A percentile compares a stretch with the other conserved stretches of the same genome.
These are phyloP conservation scores for Agrostemma githago DNA, from an alignment of 148 eudicot species.

Conservation along the genomic window DNA sequence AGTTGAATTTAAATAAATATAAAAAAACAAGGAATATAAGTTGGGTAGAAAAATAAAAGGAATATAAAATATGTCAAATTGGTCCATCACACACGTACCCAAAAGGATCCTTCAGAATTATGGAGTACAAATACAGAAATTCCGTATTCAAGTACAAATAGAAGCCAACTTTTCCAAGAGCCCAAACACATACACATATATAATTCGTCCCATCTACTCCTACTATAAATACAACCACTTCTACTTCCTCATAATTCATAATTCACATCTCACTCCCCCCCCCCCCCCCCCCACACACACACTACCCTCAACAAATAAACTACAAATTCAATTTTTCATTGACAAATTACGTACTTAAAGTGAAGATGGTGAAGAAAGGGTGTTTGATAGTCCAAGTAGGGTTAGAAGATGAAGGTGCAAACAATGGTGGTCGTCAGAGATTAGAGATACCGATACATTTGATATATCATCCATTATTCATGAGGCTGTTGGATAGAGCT, in stretches of 20 bases:
- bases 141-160: constrained; percentile 5
- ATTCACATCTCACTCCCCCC: not conserved
- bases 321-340: too few relatives aligned
- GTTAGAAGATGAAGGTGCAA: constrained; percentile 23
- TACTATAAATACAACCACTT: constrained; percentile 1
- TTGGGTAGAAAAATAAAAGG: too few relatives aligned
- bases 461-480: constrained; percentile 46
- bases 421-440: constrained; percentile 1
- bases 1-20: too few relatives aligned
- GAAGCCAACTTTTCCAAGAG: not conserved
- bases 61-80: too few relatives aligned
- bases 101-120: too few relatives aligned
- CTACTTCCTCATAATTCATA: not conserved
- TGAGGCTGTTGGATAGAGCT: constrained; percentile 37
- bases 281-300: too few relatives aligned
- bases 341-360: constrained; percentile 1
- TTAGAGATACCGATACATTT: constrained; percentile 47
- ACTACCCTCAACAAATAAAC: not conserved
- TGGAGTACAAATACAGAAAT: not conserved
- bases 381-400: constrained; percentile 42
- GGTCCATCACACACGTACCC: too few relatives aligned
- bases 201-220: not conserved
- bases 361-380: constrained; percentile 41
- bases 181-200: not conserved
- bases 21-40: too few relatives aligned